Percentiles rank a stretch among this genome's conserved stretches.
Conservation (phyloP, 805 yeast genomes). For the Pichia ethanolica region DNA sequence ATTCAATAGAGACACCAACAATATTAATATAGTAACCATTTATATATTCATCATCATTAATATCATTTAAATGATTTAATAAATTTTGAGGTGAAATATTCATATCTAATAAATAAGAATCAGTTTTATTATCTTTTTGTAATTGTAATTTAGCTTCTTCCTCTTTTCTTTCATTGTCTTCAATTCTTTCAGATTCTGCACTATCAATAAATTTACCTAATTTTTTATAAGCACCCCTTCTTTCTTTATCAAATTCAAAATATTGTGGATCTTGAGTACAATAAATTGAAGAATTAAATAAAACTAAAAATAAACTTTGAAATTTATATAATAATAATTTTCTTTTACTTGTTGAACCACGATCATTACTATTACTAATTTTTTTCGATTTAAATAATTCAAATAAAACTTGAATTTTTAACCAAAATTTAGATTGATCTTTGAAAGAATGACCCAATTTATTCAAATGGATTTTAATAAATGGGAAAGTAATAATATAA, state of each 20-base stretch:
- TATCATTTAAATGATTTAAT: slow-evolving; percentile 29
- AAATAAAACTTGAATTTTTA: slow-evolving; percentile 71
- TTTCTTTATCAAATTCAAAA: slow-evolving; percentile 26
- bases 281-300: slow-evolving; percentile 69
- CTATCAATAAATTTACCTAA: slow-evolving; percentile 26
- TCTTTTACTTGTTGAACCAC: slow-evolving; percentile 69
- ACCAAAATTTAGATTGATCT: slow-evolving; percentile 52
- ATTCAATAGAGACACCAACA: slow-evolving; percentile 48
- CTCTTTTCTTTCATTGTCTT: slow-evolving; percentile 1
- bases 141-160: slow-evolving; percentile 11
- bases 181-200: slow-evolving; percentile 4
- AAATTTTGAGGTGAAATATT: slow-evolving; percentile 13
- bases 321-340: slow-evolving; percentile 54
- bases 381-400: slow-evolving; percentile 70
- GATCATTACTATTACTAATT: slow-evolving; percentile 65
- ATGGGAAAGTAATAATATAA: slow-evolving; percentile 68
- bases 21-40: slow-evolving; percentile 63
- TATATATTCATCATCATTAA: slow-evolving; percentile 30
- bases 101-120: slow-evolving; percentile 1
- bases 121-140: slow-evolving; percentile 10
- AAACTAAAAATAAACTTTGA: slow-evolving; percentile 53
- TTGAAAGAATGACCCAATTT: slow-evolving; percentile 11
- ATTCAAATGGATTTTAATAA: slow-evolving; percentile 45
- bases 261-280: slow-evolving; percentile 52
- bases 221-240: slow-evolving; percentile 34